A percentile compares a stretch with the other conserved stretches of the same genome.
Conservation (phyloP, 768 basidiomycete species). For the Russula sp. region DNA sequence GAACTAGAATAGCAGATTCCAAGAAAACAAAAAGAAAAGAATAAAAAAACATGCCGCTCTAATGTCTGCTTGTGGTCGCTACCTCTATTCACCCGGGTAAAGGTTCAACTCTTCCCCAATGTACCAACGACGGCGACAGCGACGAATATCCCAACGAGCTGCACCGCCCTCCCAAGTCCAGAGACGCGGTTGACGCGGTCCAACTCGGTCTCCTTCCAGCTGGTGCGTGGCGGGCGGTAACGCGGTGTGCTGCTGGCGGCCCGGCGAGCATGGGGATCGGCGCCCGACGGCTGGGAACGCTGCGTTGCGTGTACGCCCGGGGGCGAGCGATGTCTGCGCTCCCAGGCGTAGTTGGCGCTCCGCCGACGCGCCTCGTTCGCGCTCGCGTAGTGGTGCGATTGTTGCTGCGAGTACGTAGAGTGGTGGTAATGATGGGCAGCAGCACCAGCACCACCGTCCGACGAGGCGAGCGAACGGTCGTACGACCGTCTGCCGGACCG, state of each 20-base stretch:
- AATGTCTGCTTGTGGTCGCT: not conserved
- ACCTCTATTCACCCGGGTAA: not conserved
- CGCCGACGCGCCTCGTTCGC: conserved; percentile 31
- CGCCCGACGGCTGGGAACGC: not conserved
- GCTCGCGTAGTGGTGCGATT: conserved; percentile 23
- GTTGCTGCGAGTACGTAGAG: too few species aligned
- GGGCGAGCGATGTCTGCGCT: conserved; percentile 26
- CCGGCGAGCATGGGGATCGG: not conserved
- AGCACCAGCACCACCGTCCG: not conserved
- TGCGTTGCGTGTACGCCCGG: not conserved
- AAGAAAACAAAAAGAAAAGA: not conserved
- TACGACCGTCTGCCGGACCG: conserved; percentile 30
- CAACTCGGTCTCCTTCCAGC: conserved; percentile 18
- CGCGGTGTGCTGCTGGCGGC: not conserved
- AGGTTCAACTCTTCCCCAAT: conserved; percentile 6
- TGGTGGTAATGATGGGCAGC: conserved; percentile 10
- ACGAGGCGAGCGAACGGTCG: conserved; percentile 28
- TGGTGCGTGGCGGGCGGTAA: conserved; percentile 15
- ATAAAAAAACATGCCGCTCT: not conserved
- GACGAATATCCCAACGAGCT: conserved; percentile 20
- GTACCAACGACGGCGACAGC: conserved; percentile 18
- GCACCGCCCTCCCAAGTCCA: conserved; percentile 19
- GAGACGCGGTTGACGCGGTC: conserved; percentile 20
- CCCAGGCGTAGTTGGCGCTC: conserved; percentile 37
- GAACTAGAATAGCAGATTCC: conserved; percentile 15